Evolutionary conservation across 345 rosid species (phyloP).

Genomic region (Toxicodendron radicans): DNA sequence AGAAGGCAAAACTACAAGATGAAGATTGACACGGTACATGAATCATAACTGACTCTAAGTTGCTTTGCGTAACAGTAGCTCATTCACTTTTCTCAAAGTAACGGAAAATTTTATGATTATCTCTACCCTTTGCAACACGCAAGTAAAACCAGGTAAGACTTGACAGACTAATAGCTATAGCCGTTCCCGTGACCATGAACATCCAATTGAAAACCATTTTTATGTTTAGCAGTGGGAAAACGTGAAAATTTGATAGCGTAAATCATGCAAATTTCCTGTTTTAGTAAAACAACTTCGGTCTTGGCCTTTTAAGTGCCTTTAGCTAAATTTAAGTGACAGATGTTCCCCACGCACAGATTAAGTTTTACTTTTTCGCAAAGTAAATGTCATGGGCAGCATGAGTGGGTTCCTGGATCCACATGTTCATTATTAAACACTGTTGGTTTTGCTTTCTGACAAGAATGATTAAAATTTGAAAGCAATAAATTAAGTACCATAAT

Average conservation of each 20-base stretch:
- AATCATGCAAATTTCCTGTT: not conserved
- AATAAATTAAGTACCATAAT: not conserved
- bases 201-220: not conserved
- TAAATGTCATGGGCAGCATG: not conserved
- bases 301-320: slow-evolving; percentile 1
- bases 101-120: not conserved
- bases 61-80: not conserved
- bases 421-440: not conserved
- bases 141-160: not conserved
- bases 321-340: not conserved
- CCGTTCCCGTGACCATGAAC: not conserved
- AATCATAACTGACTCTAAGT: not conserved
- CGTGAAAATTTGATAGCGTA: not conserved
- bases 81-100: not conserved
- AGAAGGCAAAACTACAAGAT: not conserved
- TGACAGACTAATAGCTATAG: not conserved
- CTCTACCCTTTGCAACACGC: not conserved
- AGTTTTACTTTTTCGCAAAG: not conserved
- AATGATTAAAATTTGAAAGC: not conserved
- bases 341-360: not conserved
- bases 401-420: not conserved
- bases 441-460: not conserved
- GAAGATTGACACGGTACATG: not conserved
- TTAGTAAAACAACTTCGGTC: not conserved
- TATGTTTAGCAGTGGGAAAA: not conserved